Base-by-base conservation (phyloP, 192 early-diverging fungal genomes). In the Lobosporangium transversale region DNA sequence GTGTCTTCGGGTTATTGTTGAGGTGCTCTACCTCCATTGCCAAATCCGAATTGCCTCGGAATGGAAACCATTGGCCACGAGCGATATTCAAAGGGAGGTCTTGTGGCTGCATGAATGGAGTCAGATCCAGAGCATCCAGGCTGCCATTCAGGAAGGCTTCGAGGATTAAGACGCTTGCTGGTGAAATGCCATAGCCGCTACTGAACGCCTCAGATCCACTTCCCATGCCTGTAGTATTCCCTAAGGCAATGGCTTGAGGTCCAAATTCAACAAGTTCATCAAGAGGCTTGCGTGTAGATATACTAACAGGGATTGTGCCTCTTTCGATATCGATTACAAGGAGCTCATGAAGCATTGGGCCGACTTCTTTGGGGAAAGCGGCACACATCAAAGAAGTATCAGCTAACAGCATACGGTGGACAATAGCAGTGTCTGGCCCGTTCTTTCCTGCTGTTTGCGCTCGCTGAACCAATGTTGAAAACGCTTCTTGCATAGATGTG, bases 351-450 rank as follows among this genome's bases (percentile, higher is more conserved):
- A 75, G 15, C n/a, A 66, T 11, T 12, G 32, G 43, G 1, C 63
- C 63, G n/a, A 60, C 21, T 5, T 44, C 49, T 21, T 54, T 30
- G 20, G 70, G 70, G 43, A 75, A 66, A n/a, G 44, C 26, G 0
- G 51, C 12, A 8, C 56, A 60, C 35, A 66, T 48, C 18, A 53
- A 47, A 1, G 36, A 2, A 55, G 52, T 27, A 32, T 75, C 31
- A 5, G 31, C 27, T 1, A 2, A 27, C 58, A 67, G 18, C 49
- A 76, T n/a, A 0, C 29, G 29, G 8, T 21, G 21, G 10, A 63
- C 24, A 30, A 71, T 58, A 11, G 23, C 35, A 14, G 60, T 51
- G 7, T 76, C 73, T 0, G 73, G 37, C 29, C 73, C 73, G 7
- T 27, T 33, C 58, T 56, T 67, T 27, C 59, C 59, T 12, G 52